Evolutionary conservation across 106 monocot genomes (phyloP), one percentile per base, ranked within the genome.

Genomic region (Phalaenopsis aphrodite): DNA sequence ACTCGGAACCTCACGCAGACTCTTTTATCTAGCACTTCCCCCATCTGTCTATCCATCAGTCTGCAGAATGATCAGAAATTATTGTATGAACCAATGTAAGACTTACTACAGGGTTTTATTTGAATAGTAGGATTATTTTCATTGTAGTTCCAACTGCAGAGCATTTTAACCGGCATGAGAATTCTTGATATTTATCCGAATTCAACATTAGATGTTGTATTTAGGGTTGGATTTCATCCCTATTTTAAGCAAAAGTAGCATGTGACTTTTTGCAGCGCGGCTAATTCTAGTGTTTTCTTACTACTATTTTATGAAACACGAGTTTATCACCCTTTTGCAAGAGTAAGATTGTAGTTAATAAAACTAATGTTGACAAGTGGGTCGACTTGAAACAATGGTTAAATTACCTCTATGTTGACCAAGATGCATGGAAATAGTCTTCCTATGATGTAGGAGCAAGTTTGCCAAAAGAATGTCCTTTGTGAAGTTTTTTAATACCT

Each of bases 21-120:
- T 98, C 72, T 98, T 98, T 84, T 98, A 98, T 85, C 90, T 98
- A 78, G 98, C 98, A 72, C 79, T 98, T 47, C 98, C 94, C 76
- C 98, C 98, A 67, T 98, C 94, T 58, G 98, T 98, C 79, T 98
- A 98, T 76, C 98, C 94, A 82, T 88, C 92, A 39, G 98, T 98
- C 69, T 93, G 90, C 84, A 92, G 79, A 87, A 94, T 98, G 98
- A 94, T 98, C 46, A 91, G 84, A 85, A 86, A 52, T 72, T 92
- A 89, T 78, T 98, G 98, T 84, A 94, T 94, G 94, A 98, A 94
- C 78, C 87, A 86, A 79, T 84, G 96, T 96, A 92, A 82, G 87
- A 4, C 78, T 81, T 79, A 23, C 41, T 69, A 17, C 12, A 41
- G 7, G 41, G 42, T n/a, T 46, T 11, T 56, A 61, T 61, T 4